phyloP scores from a whole-genome alignment of 345 rosid genomes.

The Gossypium sturtianum region DNA sequence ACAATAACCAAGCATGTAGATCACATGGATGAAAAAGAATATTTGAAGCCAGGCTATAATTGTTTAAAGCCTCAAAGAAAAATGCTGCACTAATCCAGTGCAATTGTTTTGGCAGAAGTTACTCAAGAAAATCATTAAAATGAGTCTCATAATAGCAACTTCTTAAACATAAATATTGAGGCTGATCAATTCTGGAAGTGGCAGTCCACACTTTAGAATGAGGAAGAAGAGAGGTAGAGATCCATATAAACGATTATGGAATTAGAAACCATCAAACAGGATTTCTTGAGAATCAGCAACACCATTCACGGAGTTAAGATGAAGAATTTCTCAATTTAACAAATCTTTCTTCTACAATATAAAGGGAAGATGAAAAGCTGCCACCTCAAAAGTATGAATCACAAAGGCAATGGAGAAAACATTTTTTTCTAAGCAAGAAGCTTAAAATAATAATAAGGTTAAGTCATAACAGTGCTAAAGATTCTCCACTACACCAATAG shows the following conservation, averaged over 20 bases:
- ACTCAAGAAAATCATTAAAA: neutral
- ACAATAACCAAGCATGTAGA: neutral
- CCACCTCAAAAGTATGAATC: neutral
- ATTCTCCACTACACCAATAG: neutral
- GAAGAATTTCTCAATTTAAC: neutral
- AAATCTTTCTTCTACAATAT: neutral
- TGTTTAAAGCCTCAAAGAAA: slow-evolving; percentile 3
- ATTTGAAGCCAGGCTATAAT: neutral
- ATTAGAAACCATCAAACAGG: neutral
- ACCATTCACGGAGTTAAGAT: neutral
- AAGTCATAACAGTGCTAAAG: neutral
- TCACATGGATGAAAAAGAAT: neutral
- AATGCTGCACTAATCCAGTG: too few species aligned
- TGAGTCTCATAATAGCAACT: neutral
- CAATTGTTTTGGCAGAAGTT: neutral
- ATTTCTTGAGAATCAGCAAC: neutral
- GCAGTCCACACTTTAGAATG: neutral
- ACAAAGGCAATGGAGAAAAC: neutral
- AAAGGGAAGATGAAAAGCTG: neutral
- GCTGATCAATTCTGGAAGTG: neutral
- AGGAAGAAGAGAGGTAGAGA: neutral
- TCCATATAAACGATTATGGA: neutral
- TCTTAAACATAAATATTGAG: neutral
- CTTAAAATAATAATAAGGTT: neutral
- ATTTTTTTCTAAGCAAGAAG: neutral